Evolutionary conservation across 176 grass and related monocot genomes (phyloP), one percentile per base, ranked within the genome.

Genomic region (Tillandsia leiboldiana): DNA sequence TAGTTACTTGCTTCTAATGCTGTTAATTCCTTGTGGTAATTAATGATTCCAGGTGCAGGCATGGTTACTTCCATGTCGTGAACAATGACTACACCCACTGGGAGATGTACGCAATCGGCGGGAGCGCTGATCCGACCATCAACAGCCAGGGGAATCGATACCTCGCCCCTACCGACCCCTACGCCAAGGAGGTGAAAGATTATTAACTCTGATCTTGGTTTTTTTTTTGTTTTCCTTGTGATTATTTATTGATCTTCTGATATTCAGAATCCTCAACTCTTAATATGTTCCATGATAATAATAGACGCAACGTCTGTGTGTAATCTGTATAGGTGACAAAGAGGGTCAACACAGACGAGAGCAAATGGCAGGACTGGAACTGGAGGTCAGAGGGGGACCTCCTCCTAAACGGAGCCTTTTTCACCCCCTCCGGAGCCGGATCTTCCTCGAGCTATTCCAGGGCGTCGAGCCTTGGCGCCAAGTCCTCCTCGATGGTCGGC

Each of bases 311-410:
- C 20, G 24, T 24, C 24, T 24, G 24, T 24, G 0, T 24, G 24
- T 24, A 24, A 24, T 24, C 53, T 42, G 18, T 14, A 5, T 26
- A 73, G 72, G 72, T 74, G 61, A 74, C 72, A 2, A 74, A 74
- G 59, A 65, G 72, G 47, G 72, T 74, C 20, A 42, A 74, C 11
- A 65, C 72, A 13, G 4, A 48, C 12, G 22, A 14, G 2, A 23
- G 12, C 20, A 12, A 51, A 6, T 74, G 72, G 72, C 10, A 65
- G 59, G 29, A 18, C 12, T 74, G 72, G 72, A 74, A 74, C 23
- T 74, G 72, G 72, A 65, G 72, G 51, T 74, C 72, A 11, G 72
- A 74, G 14, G 72, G 58, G 11, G 72, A 74, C 61, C 72, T 74
- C 6, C 72, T 74, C 24, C 42, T 74, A 11, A 74, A 74, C 6